Evolutionary conservation across 2,329 filamentous ascomycete species (phyloP).

Genomic region (Cladosporium cucumerinum): DNA sequence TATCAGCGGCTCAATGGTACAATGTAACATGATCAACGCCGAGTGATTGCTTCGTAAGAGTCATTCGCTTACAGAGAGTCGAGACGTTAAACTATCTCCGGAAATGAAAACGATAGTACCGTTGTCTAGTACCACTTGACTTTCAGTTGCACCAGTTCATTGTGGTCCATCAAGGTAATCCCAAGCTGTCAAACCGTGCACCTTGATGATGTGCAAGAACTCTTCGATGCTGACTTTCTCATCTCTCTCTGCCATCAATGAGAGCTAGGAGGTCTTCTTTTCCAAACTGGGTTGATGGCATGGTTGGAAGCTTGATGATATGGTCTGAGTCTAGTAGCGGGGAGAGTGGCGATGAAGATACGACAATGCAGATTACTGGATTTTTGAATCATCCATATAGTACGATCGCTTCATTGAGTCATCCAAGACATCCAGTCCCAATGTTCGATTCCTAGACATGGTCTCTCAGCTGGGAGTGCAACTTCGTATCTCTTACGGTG

Average conservation of each 20-base stretch:
- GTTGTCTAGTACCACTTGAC: background rate
- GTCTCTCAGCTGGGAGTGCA: background rate
- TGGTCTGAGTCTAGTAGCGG: background rate
- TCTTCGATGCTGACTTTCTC: constrained; percentile 33
- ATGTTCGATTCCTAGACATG: too few relatives aligned
- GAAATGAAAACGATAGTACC: background rate
- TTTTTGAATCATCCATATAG: background rate
- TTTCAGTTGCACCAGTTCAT: background rate
- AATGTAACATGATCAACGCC: background rate
- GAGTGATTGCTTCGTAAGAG: background rate
- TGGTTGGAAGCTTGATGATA: background rate
- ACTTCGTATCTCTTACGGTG: background rate
- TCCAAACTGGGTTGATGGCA: background rate
- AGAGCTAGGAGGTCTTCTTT: constrained; percentile 27
- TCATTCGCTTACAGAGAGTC: background rate
- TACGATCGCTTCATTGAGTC: background rate
- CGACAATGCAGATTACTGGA: background rate
- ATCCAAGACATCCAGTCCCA: too few relatives aligned
- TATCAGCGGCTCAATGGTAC: background rate
- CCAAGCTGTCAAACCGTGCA: constrained; percentile 33
- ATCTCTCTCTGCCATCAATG: constrained; percentile 30
- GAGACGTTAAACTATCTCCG: background rate
- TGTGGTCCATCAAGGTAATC: constrained; percentile 26
- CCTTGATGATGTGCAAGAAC: constrained; percentile 32
- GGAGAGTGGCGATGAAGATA: background rate